Conservation (phyloP, 2,329 filamentous ascomycete genomes). For the Didymella segeticola region DNA sequence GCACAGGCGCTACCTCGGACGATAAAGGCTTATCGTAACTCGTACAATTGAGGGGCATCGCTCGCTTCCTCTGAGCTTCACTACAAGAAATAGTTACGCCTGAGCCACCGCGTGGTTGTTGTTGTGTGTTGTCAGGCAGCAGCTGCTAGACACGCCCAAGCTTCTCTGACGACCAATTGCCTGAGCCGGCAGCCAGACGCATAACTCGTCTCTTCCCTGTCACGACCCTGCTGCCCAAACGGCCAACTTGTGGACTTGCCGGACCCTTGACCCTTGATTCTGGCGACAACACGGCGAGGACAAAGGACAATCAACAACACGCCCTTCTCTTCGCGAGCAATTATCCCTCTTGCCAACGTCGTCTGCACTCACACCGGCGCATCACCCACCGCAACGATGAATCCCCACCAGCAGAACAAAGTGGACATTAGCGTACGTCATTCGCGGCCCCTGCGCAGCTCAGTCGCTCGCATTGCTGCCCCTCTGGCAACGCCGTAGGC, state of each 20-base stretch:
- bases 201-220: constrained; percentile 40
- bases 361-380: constrained; percentile 19
- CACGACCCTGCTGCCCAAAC: constrained; percentile 36
- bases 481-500: constrained; percentile 4
- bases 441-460: constrained; percentile 24
- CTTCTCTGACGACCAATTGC: constrained; percentile 40
- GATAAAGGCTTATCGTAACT: constrained; percentile 44
- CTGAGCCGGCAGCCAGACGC: constrained; percentile 28
- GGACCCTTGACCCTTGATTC: constrained; percentile 24
- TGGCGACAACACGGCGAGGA: constrained; percentile 28
- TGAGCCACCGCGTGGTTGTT: constrained; percentile 8
- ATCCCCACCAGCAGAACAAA: constrained; percentile 98
- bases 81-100: constrained; percentile 12
- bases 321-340: constrained; percentile 15
- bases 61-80: constrained; percentile 20
- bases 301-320: constrained; percentile 39
- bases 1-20: constrained; percentile 39
- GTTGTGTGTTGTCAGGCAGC: constrained; percentile 42
- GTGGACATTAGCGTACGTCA: constrained; percentile 87
- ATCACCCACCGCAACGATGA: constrained; percentile 65
- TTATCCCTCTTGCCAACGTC: constrained; percentile 22
- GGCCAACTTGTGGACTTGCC: constrained; percentile 27
- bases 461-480: constrained; percentile 10
- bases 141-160: constrained; percentile 32
- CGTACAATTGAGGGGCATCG: constrained; percentile 31